These are phyloP conservation scores for Podila horticola DNA, from an alignment of 192 early-diverging fungal species.

Conservation along the genomic window DNA sequence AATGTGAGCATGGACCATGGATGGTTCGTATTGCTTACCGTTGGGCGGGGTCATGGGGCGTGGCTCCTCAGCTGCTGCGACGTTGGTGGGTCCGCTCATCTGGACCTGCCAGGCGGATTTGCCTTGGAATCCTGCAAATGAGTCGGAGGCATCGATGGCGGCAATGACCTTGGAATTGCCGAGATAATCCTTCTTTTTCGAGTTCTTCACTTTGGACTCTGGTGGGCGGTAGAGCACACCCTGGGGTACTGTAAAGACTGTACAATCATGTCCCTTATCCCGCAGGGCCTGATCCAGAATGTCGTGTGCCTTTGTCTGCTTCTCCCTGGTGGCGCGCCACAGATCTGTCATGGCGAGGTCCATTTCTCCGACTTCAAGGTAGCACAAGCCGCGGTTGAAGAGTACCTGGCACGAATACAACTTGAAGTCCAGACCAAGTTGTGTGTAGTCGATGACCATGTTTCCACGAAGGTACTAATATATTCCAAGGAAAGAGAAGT, in stretches of 20 bases:
- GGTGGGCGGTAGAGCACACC: conserved; percentile 85
- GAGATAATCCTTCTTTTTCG: conserved; percentile 79
- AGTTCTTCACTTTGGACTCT: conserved; percentile 85
- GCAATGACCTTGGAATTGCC: conserved; percentile 88
- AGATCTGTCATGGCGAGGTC: conserved; percentile 79
- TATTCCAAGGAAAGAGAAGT: not conserved
- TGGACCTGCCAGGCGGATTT: conserved; percentile 56
- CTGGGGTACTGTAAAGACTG: conserved; percentile 80
- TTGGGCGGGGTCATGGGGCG: conserved; percentile 19
- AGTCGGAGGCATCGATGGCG: conserved; percentile 67
- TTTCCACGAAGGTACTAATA: conserved; percentile 81
- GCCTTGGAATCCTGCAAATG: conserved; percentile 72
- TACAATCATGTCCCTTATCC: conserved; percentile 68
- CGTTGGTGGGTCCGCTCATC: conserved; percentile 29
- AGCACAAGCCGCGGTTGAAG: conserved; percentile 91
- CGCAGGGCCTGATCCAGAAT: conserved; percentile 72
- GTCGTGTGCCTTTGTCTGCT: conserved; percentile 75
- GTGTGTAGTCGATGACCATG: conserved; percentile 93
- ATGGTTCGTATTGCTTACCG: conserved; percentile 1
- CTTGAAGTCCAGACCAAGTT: conserved; percentile 92
- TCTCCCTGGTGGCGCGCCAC: conserved; percentile 68
- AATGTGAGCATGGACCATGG: too few relatives aligned
- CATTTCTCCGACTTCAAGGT: conserved; percentile 77
- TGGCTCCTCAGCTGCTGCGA: conserved; percentile 22
- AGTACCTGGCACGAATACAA: conserved; percentile 89